These are phyloP conservation scores for Penicillium chermesinum DNA, from an alignment of 495 filamentous ascomycete species.

Conservation along the genomic window DNA sequence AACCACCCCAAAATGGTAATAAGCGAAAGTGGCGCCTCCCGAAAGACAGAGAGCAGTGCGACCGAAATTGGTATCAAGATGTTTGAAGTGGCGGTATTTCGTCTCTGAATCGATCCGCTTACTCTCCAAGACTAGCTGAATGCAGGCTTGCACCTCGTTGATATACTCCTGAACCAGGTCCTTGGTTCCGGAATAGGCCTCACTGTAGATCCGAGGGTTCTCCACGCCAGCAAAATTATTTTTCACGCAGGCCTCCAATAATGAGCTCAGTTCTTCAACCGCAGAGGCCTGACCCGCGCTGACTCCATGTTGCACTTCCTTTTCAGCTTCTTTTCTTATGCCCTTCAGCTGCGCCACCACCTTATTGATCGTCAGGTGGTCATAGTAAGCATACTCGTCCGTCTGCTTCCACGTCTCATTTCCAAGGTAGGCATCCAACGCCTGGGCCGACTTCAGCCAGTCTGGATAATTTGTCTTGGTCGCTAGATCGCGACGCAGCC, in stretches of 20 bases:
- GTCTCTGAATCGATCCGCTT: constrained; percentile 60
- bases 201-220: constrained; percentile 86
- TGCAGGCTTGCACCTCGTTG: constrained; percentile 61
- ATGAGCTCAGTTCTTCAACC: constrained; percentile 64
- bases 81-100: constrained; percentile 81
- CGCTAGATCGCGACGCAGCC: constrained; percentile 62
- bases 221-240: constrained; percentile 96
- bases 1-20: constrained; percentile 92
- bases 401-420: constrained; percentile 80
- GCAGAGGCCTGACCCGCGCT: constrained; percentile 38
- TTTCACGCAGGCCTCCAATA: constrained; percentile 90
- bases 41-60: constrained; percentile 89
- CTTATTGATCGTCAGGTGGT: constrained; percentile 70
- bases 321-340: constrained; percentile 52
- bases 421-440: constrained; percentile 76
- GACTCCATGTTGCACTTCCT: constrained; percentile 26
- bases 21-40: constrained; percentile 93
- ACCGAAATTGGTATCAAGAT: constrained; percentile 84
- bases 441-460: constrained; percentile 72
- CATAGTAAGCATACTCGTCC: constrained; percentile 94
- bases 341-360: constrained; percentile 71
- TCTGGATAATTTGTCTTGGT: constrained; percentile 68
- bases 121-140: constrained; percentile 63
- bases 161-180: constrained; percentile 83
- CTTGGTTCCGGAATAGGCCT: constrained; percentile 96